Evolutionary conservation across 306 rosid species (phyloP).

Genomic region (Castanea crenata): DNA sequence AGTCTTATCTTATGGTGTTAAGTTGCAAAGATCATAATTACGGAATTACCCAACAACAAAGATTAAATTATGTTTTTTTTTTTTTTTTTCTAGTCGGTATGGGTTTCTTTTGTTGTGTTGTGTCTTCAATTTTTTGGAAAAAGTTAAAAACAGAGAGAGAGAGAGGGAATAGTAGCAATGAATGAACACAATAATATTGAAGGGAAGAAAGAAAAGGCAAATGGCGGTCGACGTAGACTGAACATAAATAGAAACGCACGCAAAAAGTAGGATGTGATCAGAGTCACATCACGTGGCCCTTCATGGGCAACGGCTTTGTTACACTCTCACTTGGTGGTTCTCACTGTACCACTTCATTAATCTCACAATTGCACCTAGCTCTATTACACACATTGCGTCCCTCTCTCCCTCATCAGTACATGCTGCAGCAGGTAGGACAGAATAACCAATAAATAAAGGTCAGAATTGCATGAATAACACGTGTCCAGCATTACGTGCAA

Average conservation of each 20-base stretch:
- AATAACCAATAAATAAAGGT: too few species aligned
- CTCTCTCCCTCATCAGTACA: not conserved
- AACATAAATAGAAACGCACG: not conserved
- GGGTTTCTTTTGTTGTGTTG: too few species aligned
- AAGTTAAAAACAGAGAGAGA: too few species aligned
- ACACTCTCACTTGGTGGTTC: not conserved
- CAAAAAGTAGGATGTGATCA: not conserved
- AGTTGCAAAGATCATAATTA: too few species aligned
- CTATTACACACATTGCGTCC: not conserved
- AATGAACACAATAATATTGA: too few species aligned
- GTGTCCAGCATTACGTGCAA: not conserved
- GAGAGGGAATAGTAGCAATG: too few species aligned
- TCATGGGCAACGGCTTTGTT: not conserved
- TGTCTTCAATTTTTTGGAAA: too few species aligned
- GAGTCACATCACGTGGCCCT: constrained; percentile 22
- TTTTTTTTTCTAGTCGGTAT: too few species aligned
- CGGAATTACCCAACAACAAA: too few species aligned
- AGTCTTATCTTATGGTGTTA: too few species aligned
- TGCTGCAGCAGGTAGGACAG: not conserved
- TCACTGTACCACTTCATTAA: not conserved
- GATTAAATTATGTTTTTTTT: too few species aligned
- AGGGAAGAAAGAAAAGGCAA: not conserved
- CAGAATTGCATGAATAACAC: not conserved
- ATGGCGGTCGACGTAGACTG: not conserved
- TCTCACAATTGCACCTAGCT: not conserved